Evolutionary conservation across 2,329 filamentous ascomycete genomes (phyloP).

Genomic region (Monascus ruber): DNA sequence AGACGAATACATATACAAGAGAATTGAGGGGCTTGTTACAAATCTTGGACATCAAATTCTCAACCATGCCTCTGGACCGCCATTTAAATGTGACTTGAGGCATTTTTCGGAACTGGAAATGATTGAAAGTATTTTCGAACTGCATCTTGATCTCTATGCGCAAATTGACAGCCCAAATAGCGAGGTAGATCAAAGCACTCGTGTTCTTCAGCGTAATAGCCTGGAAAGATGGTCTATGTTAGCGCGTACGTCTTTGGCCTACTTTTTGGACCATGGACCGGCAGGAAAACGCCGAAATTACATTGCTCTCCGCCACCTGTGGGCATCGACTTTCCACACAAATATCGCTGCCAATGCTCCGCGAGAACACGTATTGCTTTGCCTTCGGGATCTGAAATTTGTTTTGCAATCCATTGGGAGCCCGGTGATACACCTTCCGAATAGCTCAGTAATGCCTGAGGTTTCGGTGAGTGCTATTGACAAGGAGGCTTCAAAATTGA

Average conservation of each 20-base stretch:
- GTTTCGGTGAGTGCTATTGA: slow-evolving; percentile 76
- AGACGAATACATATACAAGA: slow-evolving; percentile 42
- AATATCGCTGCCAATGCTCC: slow-evolving; percentile 44
- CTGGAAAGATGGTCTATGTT: slow-evolving; percentile 50
- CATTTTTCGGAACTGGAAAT: slow-evolving; percentile 38
- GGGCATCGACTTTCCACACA: slow-evolving; percentile 53
- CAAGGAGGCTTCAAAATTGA: slow-evolving; percentile 80
- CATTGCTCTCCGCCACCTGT: slow-evolving; percentile 51
- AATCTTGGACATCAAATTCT: slow-evolving; percentile 19
- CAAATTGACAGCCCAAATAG: slow-evolving; percentile 51
- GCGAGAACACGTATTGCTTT: slow-evolving; percentile 50
- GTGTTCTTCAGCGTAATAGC: slow-evolving; percentile 45
- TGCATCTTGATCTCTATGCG: slow-evolving; percentile 56
- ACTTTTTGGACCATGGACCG: slow-evolving; percentile 23
- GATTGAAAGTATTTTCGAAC: slow-evolving; percentile 51
- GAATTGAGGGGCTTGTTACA: slow-evolving; percentile 24
- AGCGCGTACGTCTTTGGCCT: slow-evolving; percentile 42
- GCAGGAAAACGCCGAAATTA: slow-evolving; percentile 24
- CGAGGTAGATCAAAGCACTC: slow-evolving; percentile 41
- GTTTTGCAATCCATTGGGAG: slow-evolving; percentile 39
- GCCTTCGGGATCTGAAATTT: slow-evolving; percentile 51
- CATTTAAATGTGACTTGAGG: slow-evolving; percentile 16
- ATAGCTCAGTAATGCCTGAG: slow-evolving; percentile 81
- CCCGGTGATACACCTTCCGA: slow-evolving; percentile 53
- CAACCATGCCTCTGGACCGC: slow-evolving; percentile 4